Conservation (phyloP, 306 rosid genomes). For the Gynostemma pentaphyllum region DNA sequence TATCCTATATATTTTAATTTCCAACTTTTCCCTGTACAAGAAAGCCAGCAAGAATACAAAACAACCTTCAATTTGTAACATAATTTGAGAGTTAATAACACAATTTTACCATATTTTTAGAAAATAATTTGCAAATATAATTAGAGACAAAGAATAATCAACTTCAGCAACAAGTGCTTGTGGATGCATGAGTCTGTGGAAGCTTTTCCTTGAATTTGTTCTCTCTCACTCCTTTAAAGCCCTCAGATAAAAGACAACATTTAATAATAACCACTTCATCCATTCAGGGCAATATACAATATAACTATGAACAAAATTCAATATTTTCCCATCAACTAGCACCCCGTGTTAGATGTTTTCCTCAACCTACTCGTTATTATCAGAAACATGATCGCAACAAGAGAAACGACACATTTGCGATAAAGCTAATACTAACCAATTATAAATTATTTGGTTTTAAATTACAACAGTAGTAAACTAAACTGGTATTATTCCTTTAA, state of each 20-base stretch:
- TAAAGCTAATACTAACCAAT: not conserved
- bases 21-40: conserved; percentile 9
- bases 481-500: conserved; percentile 44
- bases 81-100: not conserved
- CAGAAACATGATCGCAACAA: not conserved
- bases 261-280: no score
- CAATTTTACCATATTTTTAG: not conserved
- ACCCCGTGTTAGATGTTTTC: no score
- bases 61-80: not conserved
- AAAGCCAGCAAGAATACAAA: conserved; percentile 4
- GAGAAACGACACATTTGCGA: not conserved
- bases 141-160: conserved; percentile 8
- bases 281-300: no score
- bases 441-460: not conserved
- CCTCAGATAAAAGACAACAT: conserved; percentile 85
- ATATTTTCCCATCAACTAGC: no score
- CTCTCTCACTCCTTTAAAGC: conserved; percentile 64
- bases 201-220: conserved; percentile 70
- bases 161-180: conserved; percentile 78
- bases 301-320: no score
- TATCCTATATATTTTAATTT: not conserved
- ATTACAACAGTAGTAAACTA: not conserved
- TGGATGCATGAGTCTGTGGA: conserved; percentile 43
- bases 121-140: not conserved
- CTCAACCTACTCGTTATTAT: no score